Evolutionary conservation across 2,329 filamentous ascomycete genomes (phyloP).

Genomic region (Chrysosporium queenslandicum): DNA sequence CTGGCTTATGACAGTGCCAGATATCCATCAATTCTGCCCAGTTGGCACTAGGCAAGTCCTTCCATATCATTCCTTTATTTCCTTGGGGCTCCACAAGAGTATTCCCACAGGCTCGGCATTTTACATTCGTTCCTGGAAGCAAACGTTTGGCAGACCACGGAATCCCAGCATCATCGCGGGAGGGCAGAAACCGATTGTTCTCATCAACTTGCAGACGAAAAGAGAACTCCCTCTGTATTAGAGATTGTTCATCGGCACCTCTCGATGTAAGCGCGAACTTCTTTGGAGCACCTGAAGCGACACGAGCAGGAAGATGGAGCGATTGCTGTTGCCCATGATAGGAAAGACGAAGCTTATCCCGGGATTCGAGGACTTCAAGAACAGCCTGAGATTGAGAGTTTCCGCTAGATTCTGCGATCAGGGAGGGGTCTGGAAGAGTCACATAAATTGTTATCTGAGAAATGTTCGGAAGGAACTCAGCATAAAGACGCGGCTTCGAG

Average conservation of each 20-base stretch:
- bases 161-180: conserved; percentile 19
- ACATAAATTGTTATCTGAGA: conserved; percentile 50
- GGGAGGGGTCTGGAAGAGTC: conserved; percentile 31
- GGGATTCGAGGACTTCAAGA: conserved; percentile 28
- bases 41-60: conserved; percentile 87
- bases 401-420: background rate
- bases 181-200: background rate
- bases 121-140: conserved; percentile 25
- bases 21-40: conserved; percentile 99
- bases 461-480: conserved; percentile 52
- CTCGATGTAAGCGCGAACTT: conserved; percentile 17
- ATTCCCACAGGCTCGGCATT: conserved; percentile 32
- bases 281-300: conserved; percentile 23
- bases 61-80: conserved; percentile 51
- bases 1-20: conserved; percentile 97
- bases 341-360: conserved; percentile 29
- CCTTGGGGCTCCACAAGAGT: conserved; percentile 22
- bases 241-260: background rate
- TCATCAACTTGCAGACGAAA: conserved; percentile 46
- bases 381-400: conserved; percentile 14
- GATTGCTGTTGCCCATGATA: conserved; percentile 26
- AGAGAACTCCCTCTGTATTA: conserved; percentile 35
- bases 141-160: conserved; percentile 35
- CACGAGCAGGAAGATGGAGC: conserved; percentile 41
- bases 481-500: conserved; percentile 38